Conservation (phyloP, 2,329 filamentous ascomycete species). For the Ophiocordyceps polyrhachis-furcata region DNA sequence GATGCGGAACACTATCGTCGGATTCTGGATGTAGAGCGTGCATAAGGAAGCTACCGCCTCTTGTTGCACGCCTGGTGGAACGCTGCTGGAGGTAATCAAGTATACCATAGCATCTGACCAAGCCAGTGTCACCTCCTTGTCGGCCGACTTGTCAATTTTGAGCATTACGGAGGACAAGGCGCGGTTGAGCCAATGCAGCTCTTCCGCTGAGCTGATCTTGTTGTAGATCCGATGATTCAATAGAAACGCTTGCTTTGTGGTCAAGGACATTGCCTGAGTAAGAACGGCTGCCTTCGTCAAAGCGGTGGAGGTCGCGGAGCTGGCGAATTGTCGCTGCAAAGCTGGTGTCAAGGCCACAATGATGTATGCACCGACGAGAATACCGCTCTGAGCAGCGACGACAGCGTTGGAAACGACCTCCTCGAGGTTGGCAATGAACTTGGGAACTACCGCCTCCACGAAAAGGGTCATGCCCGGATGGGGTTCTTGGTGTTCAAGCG, state of each 20-base stretch:
- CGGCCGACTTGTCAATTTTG: slow-evolving; percentile 29
- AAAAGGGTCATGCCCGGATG: slow-evolving; percentile 30
- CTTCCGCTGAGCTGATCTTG: slow-evolving; percentile 56
- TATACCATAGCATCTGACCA: slow-evolving; percentile 85
- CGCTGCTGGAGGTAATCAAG: slow-evolving; percentile 42
- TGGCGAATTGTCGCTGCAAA: slow-evolving; percentile 34
- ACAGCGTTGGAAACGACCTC: slow-evolving; percentile 66
- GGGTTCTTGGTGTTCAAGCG: slow-evolving; percentile 24
- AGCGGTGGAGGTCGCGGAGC: slow-evolving; percentile 22
- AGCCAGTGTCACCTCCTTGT: slow-evolving; percentile 34
- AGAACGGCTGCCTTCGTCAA: slow-evolving; percentile 41
- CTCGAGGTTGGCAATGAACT: slow-evolving; percentile 50
- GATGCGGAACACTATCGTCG: slow-evolving; percentile 38
- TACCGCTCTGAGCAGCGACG: slow-evolving; percentile 60
- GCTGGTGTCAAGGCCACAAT: slow-evolving; percentile 44
- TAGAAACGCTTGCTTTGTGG: slow-evolving; percentile 76
- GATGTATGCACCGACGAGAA: slow-evolving; percentile 65
- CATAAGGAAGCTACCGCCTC: slow-evolving; percentile 44
- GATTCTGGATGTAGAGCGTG: slow-evolving; percentile 40
- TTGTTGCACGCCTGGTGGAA: slow-evolving; percentile 44
- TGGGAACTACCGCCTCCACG: slow-evolving; percentile 30
- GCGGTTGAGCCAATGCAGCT: slow-evolving; percentile 58
- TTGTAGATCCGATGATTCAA: slow-evolving; percentile 71
- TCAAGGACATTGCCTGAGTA: slow-evolving; percentile 46
- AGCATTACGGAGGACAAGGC: slow-evolving; percentile 46